Evolutionary conservation across 495 filamentous ascomycete species (phyloP), one percentile per base, ranked within the genome.

Genomic region (Xanthoparmelia taractica): DNA sequence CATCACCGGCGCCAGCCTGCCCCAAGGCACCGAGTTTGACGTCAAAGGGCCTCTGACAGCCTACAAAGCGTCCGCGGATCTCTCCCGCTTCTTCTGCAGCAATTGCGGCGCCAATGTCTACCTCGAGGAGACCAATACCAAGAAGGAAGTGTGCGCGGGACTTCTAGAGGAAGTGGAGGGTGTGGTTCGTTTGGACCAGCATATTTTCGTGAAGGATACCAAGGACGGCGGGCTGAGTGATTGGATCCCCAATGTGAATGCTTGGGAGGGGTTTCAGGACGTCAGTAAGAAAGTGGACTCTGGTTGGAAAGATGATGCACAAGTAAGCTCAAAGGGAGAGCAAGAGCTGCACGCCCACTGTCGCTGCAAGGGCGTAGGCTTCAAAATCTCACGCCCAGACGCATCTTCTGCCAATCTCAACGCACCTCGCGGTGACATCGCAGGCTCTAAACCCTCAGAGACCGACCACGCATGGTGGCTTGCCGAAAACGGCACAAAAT

Each of bases 21-120:
- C 69, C 73, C 71, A 66, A 65, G 48, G 60, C 65, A 8, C 71
- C 61, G 15, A 72, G 67, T 8, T 65, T 80, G 7, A 63, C 3
- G 33, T 64, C 11, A 13, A 52, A 6, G 67, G 73, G 15, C 70
- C 71, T 1, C 72, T 87, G 12, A 74, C 67, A 15, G 67, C 70
- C 40, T 89, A 87, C 65, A 69, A 73, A 54, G 69, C 78, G 65
- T 77, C 80, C 7, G 65, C 78, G 17, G 69, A 77, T 27, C 55
- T 81, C 15, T 79, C 75, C 25, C 83, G 84, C n/a, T 82, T 83
- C 66, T 89, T 89, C 72, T 92, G 89, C 72, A 66, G 69, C n/a
- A 83, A 73, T 18, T 92, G 88, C 65, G 87, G 87, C 37, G 82
- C 84, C 33, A 85, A 88, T 65, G 75, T 85, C 65, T 84, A 74